Evolutionary conservation across 345 rosid genomes (phyloP).

Genomic region (Arabis hirsuta): DNA sequence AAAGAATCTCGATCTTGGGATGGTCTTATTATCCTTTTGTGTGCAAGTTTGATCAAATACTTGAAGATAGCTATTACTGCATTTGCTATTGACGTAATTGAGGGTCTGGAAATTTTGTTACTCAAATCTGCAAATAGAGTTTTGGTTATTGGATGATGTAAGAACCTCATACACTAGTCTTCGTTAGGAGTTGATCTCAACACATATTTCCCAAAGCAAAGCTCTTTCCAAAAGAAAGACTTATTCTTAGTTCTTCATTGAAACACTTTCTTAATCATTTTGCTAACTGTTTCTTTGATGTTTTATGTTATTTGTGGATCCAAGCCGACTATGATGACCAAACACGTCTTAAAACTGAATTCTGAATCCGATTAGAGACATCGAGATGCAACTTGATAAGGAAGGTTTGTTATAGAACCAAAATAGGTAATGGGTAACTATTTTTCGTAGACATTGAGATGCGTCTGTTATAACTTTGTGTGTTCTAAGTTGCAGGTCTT

Average conservation of each 20-base stretch:
- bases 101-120: too few species aligned
- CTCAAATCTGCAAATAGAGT: too few species aligned
- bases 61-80: background rate
- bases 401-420: too few species aligned
- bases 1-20: background rate
- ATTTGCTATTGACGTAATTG: background rate
- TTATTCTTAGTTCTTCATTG: background rate
- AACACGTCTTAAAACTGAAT: too few species aligned
- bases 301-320: constrained; percentile 20
- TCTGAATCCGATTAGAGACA: constrained; percentile 67
- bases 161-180: too few species aligned
- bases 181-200: too few species aligned
- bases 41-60: background rate
- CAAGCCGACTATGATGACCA: constrained; percentile 81
- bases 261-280: background rate
- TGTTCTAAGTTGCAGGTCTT: too few species aligned
- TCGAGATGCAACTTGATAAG: constrained; percentile 67
- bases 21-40: background rate
- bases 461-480: too few species aligned
- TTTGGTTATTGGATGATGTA: too few species aligned
- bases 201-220: constrained; percentile 71
- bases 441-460: too few species aligned
- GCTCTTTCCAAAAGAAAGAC: constrained; percentile 30
- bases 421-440: too few species aligned
- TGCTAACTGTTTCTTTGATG: background rate